Conservation (phyloP, 768 basidiomycete genomes). For the Chalciporus sphaerocephalus region DNA sequence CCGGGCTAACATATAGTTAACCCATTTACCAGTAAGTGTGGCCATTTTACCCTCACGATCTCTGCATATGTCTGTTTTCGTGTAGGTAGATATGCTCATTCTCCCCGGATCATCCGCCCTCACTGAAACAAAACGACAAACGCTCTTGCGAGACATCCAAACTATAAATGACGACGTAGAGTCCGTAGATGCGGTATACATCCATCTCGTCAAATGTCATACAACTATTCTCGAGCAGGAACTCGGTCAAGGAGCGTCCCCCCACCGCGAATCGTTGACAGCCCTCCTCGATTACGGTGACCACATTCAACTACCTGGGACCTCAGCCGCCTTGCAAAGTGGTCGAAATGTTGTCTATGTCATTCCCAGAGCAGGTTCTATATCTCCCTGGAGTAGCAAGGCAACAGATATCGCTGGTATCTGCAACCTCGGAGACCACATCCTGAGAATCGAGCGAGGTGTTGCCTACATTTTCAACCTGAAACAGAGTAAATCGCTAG, state of each 20-base stretch:
- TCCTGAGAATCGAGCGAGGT: conserved; percentile 87
- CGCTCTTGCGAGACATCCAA: conserved; percentile 60
- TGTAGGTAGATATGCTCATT: conserved; percentile 58
- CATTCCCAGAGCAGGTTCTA: conserved; percentile 80
- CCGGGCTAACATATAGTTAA: too few species aligned
- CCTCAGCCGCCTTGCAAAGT: conserved; percentile 33
- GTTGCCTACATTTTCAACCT: conserved; percentile 60
- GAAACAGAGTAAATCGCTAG: conserved; percentile 37
- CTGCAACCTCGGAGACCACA: conserved; percentile 68
- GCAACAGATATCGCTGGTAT: conserved; percentile 91
- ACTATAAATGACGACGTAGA: conserved; percentile 45
- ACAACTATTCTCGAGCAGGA: conserved; percentile 42
- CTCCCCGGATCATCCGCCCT: conserved; percentile 74
- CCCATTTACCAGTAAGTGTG: neutral
- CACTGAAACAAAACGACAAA: conserved; percentile 64
- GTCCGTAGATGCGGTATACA: conserved; percentile 76
- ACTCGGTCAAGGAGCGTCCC: conserved; percentile 42
- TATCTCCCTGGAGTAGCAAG: conserved; percentile 99
- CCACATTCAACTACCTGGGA: conserved; percentile 48
- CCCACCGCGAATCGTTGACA: conserved; percentile 52
- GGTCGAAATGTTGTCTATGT: conserved; percentile 58
- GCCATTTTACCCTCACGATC: neutral
- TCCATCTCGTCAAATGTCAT: conserved; percentile 77
- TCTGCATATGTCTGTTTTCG: neutral
- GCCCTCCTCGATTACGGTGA: conserved; percentile 85